Evolutionary conservation across 768 basidiomycete species (phyloP).

Genomic region (Naganishia onofrii): DNA sequence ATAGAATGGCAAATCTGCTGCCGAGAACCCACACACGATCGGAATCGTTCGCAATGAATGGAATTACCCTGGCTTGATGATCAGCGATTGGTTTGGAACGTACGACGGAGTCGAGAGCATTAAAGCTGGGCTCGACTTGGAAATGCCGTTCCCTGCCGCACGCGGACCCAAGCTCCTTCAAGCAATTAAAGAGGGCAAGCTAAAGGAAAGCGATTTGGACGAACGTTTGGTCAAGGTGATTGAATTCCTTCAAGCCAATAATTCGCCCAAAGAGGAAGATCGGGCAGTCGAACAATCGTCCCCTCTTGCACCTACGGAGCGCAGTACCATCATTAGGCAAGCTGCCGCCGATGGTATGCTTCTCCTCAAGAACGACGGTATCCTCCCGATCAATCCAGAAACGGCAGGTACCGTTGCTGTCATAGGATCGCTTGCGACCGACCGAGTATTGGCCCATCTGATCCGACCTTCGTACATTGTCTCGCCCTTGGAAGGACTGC

Average conservation of each 20-base stretch:
- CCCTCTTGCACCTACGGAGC: slow-evolving; percentile 8
- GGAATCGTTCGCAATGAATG: slow-evolving; percentile 57
- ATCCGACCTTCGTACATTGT: slow-evolving; percentile 25
- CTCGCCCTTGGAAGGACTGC: slow-evolving; percentile 24
- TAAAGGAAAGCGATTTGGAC: slow-evolving; percentile 22
- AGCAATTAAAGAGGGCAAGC: slow-evolving; percentile 22
- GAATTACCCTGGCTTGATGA: slow-evolving; percentile 69
- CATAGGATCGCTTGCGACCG: slow-evolving; percentile 55
- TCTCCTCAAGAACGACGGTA: slow-evolving; percentile 62
- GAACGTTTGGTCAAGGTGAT: slow-evolving; percentile 17
- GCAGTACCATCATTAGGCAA: slow-evolving; percentile 58
- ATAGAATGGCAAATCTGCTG: slow-evolving; percentile 24
- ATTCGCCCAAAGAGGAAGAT: slow-evolving; percentile 2
- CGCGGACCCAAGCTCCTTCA: slow-evolving; percentile 25
- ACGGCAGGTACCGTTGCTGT: slow-evolving; percentile 60
- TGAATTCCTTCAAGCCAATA: slow-evolving; percentile 20
- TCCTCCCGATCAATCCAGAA: slow-evolving; percentile 57
- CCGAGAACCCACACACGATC: slow-evolving; percentile 20
- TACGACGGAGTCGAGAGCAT: slow-evolving; percentile 64
- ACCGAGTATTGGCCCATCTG: slow-evolving; percentile 21
- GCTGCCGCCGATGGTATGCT: slow-evolving; percentile 66
- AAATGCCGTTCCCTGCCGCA: slow-evolving; percentile 24
- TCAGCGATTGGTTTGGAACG: slow-evolving; percentile 78
- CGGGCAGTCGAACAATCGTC: background rate
- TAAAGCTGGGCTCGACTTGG: slow-evolving; percentile 52